Conservation (phyloP, 129 eudicot species). For the Chrysanthemum seticuspe region DNA sequence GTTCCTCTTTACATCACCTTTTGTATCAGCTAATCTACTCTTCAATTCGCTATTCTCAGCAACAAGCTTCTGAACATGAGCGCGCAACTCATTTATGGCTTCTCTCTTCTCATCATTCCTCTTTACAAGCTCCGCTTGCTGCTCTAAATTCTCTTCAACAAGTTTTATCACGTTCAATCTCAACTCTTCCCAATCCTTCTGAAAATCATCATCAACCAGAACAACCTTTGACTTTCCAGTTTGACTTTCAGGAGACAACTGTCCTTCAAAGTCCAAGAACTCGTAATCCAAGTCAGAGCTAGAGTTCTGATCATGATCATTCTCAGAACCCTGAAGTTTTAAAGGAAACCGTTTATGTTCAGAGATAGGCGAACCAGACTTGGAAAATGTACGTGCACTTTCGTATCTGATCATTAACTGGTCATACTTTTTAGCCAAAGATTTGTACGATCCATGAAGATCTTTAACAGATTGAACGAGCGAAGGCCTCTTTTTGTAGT, state of each 20-base stretch:
- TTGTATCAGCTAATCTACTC: slow-evolving; percentile 7
- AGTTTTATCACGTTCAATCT: slow-evolving; percentile 8
- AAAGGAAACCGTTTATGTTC: background rate
- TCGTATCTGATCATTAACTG: slow-evolving; percentile 15
- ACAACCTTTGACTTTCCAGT: background rate
- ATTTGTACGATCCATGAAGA: slow-evolving; percentile 39
- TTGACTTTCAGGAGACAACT: background rate
- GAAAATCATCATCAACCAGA: slow-evolving; percentile 14
- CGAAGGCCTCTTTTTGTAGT: slow-evolving; percentile 49
- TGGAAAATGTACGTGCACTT: background rate
- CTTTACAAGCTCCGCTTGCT: slow-evolving; percentile 41
- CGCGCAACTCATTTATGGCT: slow-evolving; percentile 19
- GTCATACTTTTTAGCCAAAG: slow-evolving; percentile 55
- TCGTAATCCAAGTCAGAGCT: background rate
- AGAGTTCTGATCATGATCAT: slow-evolving; percentile 10
- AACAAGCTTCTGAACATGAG: slow-evolving; percentile 19
- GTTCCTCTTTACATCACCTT: slow-evolving; percentile 13
- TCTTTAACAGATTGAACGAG: slow-evolving; percentile 42
- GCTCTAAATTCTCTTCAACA: slow-evolving; percentile 33
- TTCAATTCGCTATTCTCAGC: slow-evolving; percentile 34
- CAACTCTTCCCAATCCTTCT: slow-evolving; percentile 17
- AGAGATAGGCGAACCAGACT: background rate
- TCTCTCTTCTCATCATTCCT: slow-evolving; percentile 28
- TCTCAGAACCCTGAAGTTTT: slow-evolving; percentile 3
- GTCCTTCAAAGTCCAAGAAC: background rate